phyloP scores from a whole-genome alignment of 2,329 filamentous ascomycete genomes.

The Diaporthe citrichinensis region DNA sequence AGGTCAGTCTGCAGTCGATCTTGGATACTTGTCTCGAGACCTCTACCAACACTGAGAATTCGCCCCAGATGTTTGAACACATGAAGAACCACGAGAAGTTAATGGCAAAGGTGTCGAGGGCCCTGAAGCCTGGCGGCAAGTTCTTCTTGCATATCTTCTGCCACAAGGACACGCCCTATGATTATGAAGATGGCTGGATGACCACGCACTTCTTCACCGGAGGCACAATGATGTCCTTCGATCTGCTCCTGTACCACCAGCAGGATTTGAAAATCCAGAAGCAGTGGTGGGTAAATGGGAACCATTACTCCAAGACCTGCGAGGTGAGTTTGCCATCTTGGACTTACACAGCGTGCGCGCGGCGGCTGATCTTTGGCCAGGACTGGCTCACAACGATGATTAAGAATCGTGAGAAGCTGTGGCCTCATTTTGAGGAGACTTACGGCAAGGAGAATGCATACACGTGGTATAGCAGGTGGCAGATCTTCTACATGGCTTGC shows the following conservation, averaged over 20 bases:
- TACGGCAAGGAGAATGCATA: slow-evolving; percentile 72
- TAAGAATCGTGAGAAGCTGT: slow-evolving; percentile 70
- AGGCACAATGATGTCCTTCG: slow-evolving; percentile 78
- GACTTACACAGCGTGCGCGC: too few relatives aligned
- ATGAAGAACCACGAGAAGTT: slow-evolving; percentile 83
- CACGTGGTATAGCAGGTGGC: slow-evolving; percentile 79
- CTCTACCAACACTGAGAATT: neutral
- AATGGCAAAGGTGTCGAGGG: slow-evolving; percentile 72
- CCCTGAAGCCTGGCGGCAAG: slow-evolving; percentile 74
- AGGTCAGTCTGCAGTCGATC: slow-evolving; percentile 50
- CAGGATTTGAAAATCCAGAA: slow-evolving; percentile 69
- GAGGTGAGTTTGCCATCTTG: slow-evolving; percentile 60
- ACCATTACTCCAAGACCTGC: slow-evolving; percentile 78
- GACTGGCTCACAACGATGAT: slow-evolving; percentile 75
- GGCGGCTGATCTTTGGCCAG: slow-evolving; percentile 48
- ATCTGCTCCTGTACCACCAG: slow-evolving; percentile 78
- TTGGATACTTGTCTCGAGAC: slow-evolving; percentile 3
- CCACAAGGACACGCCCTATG: slow-evolving; percentile 76
- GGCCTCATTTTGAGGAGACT: slow-evolving; percentile 74
- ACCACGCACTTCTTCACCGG: slow-evolving; percentile 81
- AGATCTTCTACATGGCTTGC: slow-evolving; percentile 81
- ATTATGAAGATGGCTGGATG: slow-evolving; percentile 82
- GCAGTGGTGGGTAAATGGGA: slow-evolving; percentile 81
- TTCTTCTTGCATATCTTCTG: slow-evolving; percentile 79
- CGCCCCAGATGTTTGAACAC: slow-evolving; percentile 75